Base-by-base conservation (phyloP, 495 filamentous ascomycete species). In the Trichocladium uniseriatum region DNA sequence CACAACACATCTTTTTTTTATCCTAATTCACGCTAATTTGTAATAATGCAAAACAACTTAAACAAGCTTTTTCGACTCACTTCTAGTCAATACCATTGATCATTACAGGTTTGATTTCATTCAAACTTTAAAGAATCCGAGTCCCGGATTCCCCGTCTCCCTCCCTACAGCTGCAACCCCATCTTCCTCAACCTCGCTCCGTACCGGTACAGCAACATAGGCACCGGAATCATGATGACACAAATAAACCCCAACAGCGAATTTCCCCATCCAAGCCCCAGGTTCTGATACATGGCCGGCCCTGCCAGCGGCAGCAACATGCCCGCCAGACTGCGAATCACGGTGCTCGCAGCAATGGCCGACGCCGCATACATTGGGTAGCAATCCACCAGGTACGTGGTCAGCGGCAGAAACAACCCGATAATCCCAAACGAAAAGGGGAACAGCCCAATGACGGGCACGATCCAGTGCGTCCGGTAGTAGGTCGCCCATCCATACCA, bases 131-230 rank as follows among this genome's bases (percentile, higher is more conserved):
- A n/a, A n/a, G n/a, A n/a, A n/a, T n/a, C n/a, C n/a, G n/a, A n/a
- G n/a, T n/a, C n/a, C n/a, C n/a, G n/a, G n/a, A n/a, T n/a, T n/a
- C n/a, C n/a, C n/a, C n/a, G n/a, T n/a, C n/a, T n/a, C n/a, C n/a
- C n/a, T n/a, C n/a, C n/a, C n/a, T 34, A 64, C 20, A 64, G 32
- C 54, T 62, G 59, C 15, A 64, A 6, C 0, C 55, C 55, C 49
- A 45, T 44, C 49, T 53, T 58, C 45, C 63, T 58, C 48, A 94
- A 79, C 53, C 63, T 75, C 24, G 74, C 69, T 0, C 87, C 86
- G 58, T 80, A 89, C 49, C 71, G 74, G 53, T 85, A 85, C 51
- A 92, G 86, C n/a, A 86, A 61, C 45, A 87, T 71, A 0, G 87
- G 87, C 52, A 92, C 88, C 0, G 87, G 87, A 16, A 88, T 80